Evolutionary conservation across 2,329 filamentous ascomycete species (phyloP).

Genomic region (Stachybotrys elegans): DNA sequence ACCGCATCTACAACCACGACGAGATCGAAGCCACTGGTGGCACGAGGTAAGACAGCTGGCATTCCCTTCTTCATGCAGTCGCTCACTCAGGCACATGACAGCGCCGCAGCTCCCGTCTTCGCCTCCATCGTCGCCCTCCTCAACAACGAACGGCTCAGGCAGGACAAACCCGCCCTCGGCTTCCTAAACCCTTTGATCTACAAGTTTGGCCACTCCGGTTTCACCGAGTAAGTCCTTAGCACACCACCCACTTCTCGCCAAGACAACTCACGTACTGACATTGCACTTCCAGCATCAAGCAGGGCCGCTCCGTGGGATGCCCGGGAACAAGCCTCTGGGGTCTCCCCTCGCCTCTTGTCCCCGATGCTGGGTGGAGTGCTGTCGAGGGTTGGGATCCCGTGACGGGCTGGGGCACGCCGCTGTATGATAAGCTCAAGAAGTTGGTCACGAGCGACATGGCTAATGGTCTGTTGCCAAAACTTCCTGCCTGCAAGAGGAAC

Average conservation of each 20-base stretch:
- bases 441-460: too few species aligned
- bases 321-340: constrained; percentile 18
- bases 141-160: constrained; percentile 55
- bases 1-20: constrained; percentile 27
- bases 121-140: constrained; percentile 59
- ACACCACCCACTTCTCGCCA: too few species aligned
- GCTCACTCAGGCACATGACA: constrained; percentile 11
- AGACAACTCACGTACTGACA: constrained; percentile 4
- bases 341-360: constrained; percentile 18
- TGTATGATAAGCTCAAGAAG: constrained; percentile 30
- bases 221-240: constrained; percentile 27
- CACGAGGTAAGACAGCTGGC: constrained; percentile 24
- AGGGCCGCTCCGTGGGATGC: constrained; percentile 27
- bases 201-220: constrained; percentile 20
- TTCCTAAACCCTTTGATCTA: constrained; percentile 62
- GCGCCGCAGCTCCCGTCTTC: constrained; percentile 57
- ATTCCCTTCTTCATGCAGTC: not conserved
- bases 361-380: constrained; percentile 21
- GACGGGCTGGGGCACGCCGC: constrained; percentile 40
- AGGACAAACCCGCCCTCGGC: constrained; percentile 48
- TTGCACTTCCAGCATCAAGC: constrained; percentile 32
- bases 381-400: constrained; percentile 30
- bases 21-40: constrained; percentile 20
- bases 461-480: too few species aligned
- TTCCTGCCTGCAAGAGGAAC: too few species aligned